A percentile compares a stretch with the other conserved stretches of the same genome.
Conservation (phyloP, 139 green algal genomes). For the Chlamydomonas applanata region DNA sequence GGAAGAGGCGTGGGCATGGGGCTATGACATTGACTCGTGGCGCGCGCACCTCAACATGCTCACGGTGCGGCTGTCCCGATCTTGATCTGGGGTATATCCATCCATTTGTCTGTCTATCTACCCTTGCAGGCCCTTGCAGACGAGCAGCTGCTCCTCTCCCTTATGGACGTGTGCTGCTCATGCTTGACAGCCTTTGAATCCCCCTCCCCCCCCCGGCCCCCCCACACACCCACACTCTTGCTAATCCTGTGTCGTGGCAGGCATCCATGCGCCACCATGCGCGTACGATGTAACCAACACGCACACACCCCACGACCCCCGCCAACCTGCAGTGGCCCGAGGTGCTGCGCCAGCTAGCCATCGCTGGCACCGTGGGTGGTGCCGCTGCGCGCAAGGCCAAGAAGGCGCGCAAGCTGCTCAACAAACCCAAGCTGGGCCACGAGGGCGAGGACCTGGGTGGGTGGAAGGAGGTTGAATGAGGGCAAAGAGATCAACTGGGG, state of each 20-base stretch:
- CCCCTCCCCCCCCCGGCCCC: too few species aligned
- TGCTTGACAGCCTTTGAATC: too few species aligned
- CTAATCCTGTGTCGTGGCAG: too few species aligned
- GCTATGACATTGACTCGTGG: conserved; percentile 90
- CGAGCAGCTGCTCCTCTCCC: too few species aligned
- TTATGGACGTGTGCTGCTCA: too few species aligned
- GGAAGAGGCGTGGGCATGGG: conserved; percentile 89
- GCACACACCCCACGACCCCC: too few species aligned
- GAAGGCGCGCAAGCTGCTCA: background rate
- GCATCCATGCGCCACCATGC: too few species aligned
- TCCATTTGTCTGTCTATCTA: background rate
- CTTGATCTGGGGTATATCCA: background rate
- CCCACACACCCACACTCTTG: too few species aligned
- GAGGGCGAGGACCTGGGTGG: conserved; percentile 71
- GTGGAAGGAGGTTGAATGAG: background rate
- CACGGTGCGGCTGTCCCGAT: conserved; percentile 42
- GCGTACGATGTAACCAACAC: too few species aligned
- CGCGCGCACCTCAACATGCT: conserved; percentile 79
- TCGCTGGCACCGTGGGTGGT: conserved; percentile 20
- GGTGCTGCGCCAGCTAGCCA: conserved; percentile 72
- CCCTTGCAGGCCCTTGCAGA: too few species aligned
- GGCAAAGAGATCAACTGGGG: too few species aligned
- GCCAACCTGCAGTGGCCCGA: conserved; percentile 51
- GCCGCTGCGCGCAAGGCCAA: background rate
- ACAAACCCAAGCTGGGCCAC: conserved; percentile 31